Percentiles rank a stretch among this genome's conserved stretches.
phyloP scores from a whole-genome alignment of 371 early-diverging fungal species.

The Rhizopus arrhizus region DNA sequence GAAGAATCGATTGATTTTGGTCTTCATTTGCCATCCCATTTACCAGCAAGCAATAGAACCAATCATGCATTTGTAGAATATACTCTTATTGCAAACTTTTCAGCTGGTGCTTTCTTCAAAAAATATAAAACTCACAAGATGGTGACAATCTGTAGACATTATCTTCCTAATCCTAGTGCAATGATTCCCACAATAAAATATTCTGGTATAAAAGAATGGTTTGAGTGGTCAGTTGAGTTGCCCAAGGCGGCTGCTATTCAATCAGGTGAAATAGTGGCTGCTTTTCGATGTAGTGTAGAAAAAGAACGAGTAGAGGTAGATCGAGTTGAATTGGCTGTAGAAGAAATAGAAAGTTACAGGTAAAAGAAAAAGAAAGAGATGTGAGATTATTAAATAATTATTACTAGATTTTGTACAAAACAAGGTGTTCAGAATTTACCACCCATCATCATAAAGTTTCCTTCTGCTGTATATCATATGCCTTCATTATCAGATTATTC shows the following conservation, averaged over 20 bases:
- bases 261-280: constrained; percentile 43
- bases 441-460: constrained; percentile 39
- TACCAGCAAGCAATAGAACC: constrained; percentile 39
- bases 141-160: constrained; percentile 43
- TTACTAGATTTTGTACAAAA: constrained; percentile 39
- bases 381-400: no score
- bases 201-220: constrained; percentile 45
- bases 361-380: constrained; percentile 6
- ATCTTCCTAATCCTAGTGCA: constrained; percentile 46
- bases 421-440: constrained; percentile 42
- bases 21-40: constrained; percentile 42
- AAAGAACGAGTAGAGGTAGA: constrained; percentile 49
- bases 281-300: constrained; percentile 49
- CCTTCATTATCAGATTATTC: constrained; percentile 38
- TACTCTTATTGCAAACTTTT: constrained; percentile 44
- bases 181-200: constrained; percentile 46
- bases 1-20: constrained; percentile 47
- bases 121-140: constrained; percentile 40
- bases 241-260: constrained; percentile 50
- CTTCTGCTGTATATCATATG: constrained; percentile 39
- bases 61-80: constrained; percentile 50
- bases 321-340: constrained; percentile 36
- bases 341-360: constrained; percentile 49
- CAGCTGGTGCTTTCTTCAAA: constrained; percentile 48
- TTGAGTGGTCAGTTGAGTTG: constrained; percentile 50